These are phyloP conservation scores for Sporobolomyces pararoseus DNA, from an alignment of 768 basidiomycete species.

Conservation along the genomic window DNA sequence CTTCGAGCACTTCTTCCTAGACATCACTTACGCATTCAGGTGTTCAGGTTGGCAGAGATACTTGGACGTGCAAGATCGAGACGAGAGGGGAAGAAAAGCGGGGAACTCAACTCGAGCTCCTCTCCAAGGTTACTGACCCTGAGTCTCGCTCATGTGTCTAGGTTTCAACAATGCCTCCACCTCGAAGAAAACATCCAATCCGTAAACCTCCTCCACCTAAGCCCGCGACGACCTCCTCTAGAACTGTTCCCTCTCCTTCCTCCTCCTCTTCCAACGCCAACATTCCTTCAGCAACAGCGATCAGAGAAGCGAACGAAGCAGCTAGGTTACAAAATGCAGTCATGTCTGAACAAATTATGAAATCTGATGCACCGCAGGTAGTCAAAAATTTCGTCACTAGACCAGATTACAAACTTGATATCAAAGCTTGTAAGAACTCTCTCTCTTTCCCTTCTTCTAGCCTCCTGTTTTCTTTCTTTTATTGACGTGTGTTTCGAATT, in stretches of 20 bases:
- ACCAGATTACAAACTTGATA: constrained; percentile 2
- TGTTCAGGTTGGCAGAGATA: too few species aligned
- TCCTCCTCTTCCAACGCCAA: background rate
- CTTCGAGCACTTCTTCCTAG: too few species aligned
- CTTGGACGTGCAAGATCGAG: too few species aligned
- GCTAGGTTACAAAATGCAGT: background rate
- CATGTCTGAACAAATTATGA: constrained; percentile 3
- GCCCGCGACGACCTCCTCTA: background rate
- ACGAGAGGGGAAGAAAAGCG: too few species aligned
- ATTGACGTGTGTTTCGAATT: too few species aligned
- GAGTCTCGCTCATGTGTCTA: background rate
- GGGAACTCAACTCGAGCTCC: too few species aligned
- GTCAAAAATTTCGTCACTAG: constrained; percentile 10
- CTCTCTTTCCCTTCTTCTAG: too few species aligned
- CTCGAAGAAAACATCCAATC: constrained; percentile 17
- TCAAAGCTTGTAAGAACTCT: constrained; percentile 1
- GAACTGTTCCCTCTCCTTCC: background rate
- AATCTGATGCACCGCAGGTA: constrained; percentile 8
- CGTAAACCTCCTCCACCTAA: constrained; percentile 12
- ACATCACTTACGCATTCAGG: too few species aligned
- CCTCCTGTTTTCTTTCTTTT: too few species aligned
- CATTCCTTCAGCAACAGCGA: background rate
- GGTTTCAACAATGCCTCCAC: constrained; percentile 6
- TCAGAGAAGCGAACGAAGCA: constrained; percentile 10
- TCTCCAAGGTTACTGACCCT: background rate